Conservation (phyloP, 2,329 filamentous ascomycete species). For the Pyricularia sp. region DNA sequence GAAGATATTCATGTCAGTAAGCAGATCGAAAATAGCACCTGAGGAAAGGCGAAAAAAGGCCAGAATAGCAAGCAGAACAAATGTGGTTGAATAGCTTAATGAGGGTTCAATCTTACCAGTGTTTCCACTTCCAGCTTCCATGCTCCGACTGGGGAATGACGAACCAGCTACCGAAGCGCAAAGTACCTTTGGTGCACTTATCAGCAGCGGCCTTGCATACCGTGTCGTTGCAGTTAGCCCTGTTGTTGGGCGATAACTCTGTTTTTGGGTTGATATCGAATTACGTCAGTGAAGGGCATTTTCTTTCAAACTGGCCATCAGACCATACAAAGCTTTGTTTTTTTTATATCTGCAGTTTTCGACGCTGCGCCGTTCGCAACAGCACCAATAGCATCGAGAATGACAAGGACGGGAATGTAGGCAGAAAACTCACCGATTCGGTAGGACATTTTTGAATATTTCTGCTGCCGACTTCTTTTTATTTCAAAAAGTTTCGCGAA, state of each 20-base stretch:
- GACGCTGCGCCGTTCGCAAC: background rate
- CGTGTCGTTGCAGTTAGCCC: slow-evolving; percentile 64
- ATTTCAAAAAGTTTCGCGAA: background rate
- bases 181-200: slow-evolving; percentile 72
- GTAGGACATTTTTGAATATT: slow-evolving; percentile 11
- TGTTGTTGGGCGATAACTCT: slow-evolving; percentile 64
- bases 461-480: background rate
- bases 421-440: slow-evolving; percentile 20
- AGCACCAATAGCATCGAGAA: background rate
- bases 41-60: background rate
- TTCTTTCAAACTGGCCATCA: background rate
- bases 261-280: slow-evolving; percentile 3
- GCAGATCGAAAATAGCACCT: background rate
- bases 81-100: background rate
- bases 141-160: slow-evolving; percentile 42
- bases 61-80: slow-evolving; percentile 3
- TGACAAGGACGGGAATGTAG: background rate
- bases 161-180: slow-evolving; percentile 70
- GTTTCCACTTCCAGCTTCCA: slow-evolving; percentile 67
- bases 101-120: slow-evolving; percentile 58
- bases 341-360: background rate
- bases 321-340: background rate
- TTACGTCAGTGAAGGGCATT: background rate
- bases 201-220: slow-evolving; percentile 59
- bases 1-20: background rate